Evolutionary conservation across 306 rosid genomes (phyloP).

Genomic region (Vigna radiata): DNA sequence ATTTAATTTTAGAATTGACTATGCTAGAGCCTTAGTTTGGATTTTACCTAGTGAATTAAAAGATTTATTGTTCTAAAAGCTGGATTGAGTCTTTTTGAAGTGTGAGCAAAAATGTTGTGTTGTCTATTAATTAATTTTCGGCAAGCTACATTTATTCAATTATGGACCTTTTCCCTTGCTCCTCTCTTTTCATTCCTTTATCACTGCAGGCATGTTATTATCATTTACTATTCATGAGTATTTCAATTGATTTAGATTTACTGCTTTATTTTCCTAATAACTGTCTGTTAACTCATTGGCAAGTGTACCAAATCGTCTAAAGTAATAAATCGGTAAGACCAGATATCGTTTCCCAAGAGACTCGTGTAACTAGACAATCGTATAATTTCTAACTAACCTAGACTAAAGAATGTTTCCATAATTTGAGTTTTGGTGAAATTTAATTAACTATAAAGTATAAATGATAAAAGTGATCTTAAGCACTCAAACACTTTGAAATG

Average conservation of each 20-base stretch:
- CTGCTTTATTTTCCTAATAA: conserved; percentile 22
- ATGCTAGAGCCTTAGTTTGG: background rate
- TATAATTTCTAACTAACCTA: too few species aligned
- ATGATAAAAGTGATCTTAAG: too few species aligned
- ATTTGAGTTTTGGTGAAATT: too few species aligned
- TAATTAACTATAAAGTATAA: too few species aligned
- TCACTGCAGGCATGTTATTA: conserved; percentile 8
- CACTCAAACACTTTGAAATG: too few species aligned
- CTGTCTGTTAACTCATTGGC: too few species aligned
- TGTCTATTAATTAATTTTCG: background rate
- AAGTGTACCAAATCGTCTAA: too few species aligned
- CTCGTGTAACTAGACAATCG: too few species aligned
- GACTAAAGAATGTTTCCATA: too few species aligned
- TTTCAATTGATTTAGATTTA: conserved; percentile 9
- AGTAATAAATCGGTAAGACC: too few species aligned
- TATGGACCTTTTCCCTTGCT: background rate
- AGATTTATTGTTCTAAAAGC: background rate
- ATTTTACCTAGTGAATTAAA: conserved; percentile 19
- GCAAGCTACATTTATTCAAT: conserved; percentile 27
- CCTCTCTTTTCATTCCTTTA: background rate
- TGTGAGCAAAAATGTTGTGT: conserved; percentile 8
- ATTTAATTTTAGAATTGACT: background rate
- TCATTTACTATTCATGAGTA: background rate
- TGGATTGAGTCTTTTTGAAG: conserved; percentile 19
- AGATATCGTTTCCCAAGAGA: too few species aligned